A percentile compares a stretch with the other conserved stretches of the same genome.
phyloP scores from a whole-genome alignment of 257 asterid species.

The Rauvolfia tetraphylla region DNA sequence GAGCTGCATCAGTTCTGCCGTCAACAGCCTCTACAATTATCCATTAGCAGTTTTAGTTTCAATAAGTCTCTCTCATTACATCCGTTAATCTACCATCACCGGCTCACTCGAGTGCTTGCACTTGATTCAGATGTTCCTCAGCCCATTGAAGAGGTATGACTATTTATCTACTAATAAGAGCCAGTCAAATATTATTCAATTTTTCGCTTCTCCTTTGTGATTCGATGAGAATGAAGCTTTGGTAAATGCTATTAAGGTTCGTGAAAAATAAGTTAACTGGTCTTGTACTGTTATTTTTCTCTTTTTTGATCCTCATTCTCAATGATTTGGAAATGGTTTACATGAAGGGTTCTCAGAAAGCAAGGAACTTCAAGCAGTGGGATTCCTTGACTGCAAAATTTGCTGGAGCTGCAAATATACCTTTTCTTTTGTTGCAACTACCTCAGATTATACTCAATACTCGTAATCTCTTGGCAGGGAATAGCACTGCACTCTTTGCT shows the following conservation, averaged over 20 bases:
- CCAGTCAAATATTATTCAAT: not conserved
- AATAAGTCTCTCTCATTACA: constrained; percentile 27
- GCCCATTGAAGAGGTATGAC: constrained; percentile 48
- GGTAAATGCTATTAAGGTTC: not conserved
- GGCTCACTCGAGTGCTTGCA: constrained; percentile 38
- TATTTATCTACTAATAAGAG: not conserved
- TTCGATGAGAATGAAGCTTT: not conserved
- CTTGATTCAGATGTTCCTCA: constrained; percentile 45
- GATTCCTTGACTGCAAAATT: constrained; percentile 84
- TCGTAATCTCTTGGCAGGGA: constrained; percentile 81
- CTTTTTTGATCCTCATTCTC: constrained; percentile 1
- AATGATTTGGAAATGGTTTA: not conserved
- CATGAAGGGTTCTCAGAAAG: constrained; percentile 48
- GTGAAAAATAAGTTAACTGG: not conserved
- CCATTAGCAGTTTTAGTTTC: constrained; percentile 25
- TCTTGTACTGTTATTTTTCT: not conserved
- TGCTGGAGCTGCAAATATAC: constrained; percentile 90
- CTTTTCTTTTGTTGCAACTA: constrained; percentile 83
- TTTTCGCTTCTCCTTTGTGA: not conserved
- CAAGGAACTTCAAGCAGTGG: constrained; percentile 65
- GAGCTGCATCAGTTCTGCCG: constrained; percentile 19
- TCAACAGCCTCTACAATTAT: constrained; percentile 14
- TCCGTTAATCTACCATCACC: constrained; percentile 26
- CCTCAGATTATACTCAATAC: constrained; percentile 94
- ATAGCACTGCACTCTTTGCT: constrained; percentile 72